Evolutionary conservation across 805 yeast species (phyloP).

Genomic region (Brettanomyces anomalus): DNA sequence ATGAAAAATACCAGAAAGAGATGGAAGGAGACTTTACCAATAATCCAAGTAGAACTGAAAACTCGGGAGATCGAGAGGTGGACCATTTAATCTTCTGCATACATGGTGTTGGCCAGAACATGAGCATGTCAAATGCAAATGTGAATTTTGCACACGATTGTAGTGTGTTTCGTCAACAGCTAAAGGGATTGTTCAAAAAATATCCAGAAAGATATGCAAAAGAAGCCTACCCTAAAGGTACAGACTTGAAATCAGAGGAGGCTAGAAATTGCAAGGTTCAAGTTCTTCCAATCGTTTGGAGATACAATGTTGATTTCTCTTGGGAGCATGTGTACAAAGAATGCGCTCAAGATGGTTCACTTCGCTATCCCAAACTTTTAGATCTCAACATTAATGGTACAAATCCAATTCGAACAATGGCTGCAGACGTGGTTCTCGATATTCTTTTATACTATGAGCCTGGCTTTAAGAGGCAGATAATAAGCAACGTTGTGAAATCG

Average conservation of each 20-base stretch:
- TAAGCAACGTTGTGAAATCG: constrained; percentile 50
- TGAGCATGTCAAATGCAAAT: constrained; percentile 70
- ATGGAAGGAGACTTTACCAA: constrained; percentile 42
- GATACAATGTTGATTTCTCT: constrained; percentile 62
- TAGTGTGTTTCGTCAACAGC: constrained; percentile 50
- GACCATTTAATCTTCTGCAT: constrained; percentile 69
- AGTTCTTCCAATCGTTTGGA: constrained; percentile 87
- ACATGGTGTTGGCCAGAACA: constrained; percentile 90
- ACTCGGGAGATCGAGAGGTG: constrained; percentile 31
- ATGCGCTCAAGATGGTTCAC: constrained; percentile 28
- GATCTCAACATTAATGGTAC: constrained; percentile 76
- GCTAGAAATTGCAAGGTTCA: constrained; percentile 54
- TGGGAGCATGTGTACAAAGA: constrained; percentile 34
- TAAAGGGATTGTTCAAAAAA: constrained; percentile 39
- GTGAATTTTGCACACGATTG: constrained; percentile 84
- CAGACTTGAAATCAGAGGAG: constrained; percentile 15
- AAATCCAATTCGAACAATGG: constrained; percentile 61
- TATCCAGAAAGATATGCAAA: constrained; percentile 32
- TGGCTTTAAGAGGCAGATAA: constrained; percentile 50
- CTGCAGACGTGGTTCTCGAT: constrained; percentile 85
- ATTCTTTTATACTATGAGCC: constrained; percentile 74
- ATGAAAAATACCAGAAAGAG: constrained; percentile 33
- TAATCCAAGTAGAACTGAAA: constrained; percentile 33
- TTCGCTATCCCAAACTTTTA: constrained; percentile 49
- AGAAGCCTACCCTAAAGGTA: constrained; percentile 25